Conservation (phyloP, 1,284 basidiomycete species). For the Irpex rosettiformis region DNA sequence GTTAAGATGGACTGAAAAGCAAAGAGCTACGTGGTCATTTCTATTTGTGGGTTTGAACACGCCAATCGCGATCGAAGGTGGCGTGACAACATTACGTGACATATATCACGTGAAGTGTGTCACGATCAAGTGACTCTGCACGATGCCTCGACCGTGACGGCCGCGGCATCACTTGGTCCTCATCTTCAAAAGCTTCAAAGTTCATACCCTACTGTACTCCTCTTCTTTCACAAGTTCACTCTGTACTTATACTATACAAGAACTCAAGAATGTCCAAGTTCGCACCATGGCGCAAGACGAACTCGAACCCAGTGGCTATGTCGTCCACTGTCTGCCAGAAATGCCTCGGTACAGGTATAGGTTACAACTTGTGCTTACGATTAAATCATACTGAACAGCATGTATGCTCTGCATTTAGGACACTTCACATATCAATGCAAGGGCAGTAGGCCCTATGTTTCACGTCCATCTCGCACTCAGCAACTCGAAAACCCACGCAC, state of each 20-base stretch:
- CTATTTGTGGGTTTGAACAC: not conserved
- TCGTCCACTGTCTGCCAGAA: conserved; percentile 74
- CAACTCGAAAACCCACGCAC: conserved; percentile 68
- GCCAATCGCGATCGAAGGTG: not conserved
- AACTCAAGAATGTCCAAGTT: conserved; percentile 63
- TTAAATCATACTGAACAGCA: not conserved
- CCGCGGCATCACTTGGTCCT: no score
- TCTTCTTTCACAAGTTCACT: no score
- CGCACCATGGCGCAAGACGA: conserved; percentile 64
- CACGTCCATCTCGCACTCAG: conserved; percentile 73
- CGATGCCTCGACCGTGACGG: no score
- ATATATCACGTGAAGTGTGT: not conserved
- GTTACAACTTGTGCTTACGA: not conserved
- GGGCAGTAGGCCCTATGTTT: conserved; percentile 64
- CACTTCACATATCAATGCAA: conserved; percentile 83
- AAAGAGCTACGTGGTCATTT: not conserved
- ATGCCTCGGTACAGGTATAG: conserved; percentile 62
- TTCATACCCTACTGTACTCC: no score
- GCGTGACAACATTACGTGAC: not conserved
- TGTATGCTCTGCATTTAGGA: conserved; percentile 37
- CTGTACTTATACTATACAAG: not conserved
- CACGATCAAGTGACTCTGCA: no score
- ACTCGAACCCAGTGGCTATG: conserved; percentile 57
- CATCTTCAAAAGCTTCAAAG: no score
- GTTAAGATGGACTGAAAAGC: not conserved